Evolutionary conservation across 225 moss, liverwort and hornwort species (phyloP).

Genomic region (Sphagnum tenellum): DNA sequence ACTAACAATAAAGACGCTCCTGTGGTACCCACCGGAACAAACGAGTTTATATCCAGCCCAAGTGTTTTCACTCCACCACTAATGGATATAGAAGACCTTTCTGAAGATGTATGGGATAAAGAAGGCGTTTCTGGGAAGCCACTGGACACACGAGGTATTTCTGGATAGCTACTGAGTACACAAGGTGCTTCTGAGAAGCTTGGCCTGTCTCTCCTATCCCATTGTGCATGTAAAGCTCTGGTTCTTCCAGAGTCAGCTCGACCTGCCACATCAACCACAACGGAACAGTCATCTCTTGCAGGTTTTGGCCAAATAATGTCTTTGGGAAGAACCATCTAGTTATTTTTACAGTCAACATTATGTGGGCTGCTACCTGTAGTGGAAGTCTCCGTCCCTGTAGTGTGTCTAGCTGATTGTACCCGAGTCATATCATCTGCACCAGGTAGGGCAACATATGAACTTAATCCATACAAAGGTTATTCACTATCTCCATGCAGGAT

Average conservation of each 20-base stretch:
- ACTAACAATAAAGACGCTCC: too few species aligned
- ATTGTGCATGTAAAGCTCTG: slow-evolving; percentile 73
- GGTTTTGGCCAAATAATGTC: too few species aligned
- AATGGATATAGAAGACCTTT: background rate
- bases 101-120: too few species aligned
- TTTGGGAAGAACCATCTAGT: too few species aligned
- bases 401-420: slow-evolving; percentile 7
- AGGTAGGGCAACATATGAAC: too few species aligned
- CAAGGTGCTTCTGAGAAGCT: slow-evolving; percentile 26
- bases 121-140: too few species aligned
- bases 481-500: too few species aligned
- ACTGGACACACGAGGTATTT: too few species aligned
- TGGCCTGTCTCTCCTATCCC: slow-evolving; percentile 57
- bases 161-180: too few species aligned
- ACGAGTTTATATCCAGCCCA: slow-evolving; percentile 86
- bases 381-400: slow-evolving; percentile 43
- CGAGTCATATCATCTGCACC: too few species aligned
- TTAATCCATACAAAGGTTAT: too few species aligned
- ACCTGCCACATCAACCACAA: slow-evolving; percentile 21
- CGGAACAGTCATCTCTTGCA: background rate
- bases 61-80: slow-evolving; percentile 67
- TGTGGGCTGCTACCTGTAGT: slow-evolving; percentile 24
- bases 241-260: slow-evolving; percentile 48
- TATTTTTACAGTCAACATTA: too few species aligned
- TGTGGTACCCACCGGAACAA: slow-evolving; percentile 57